Conservation (phyloP, 176 grass and related monocot species). For the Tuctoria greenei region DNA sequence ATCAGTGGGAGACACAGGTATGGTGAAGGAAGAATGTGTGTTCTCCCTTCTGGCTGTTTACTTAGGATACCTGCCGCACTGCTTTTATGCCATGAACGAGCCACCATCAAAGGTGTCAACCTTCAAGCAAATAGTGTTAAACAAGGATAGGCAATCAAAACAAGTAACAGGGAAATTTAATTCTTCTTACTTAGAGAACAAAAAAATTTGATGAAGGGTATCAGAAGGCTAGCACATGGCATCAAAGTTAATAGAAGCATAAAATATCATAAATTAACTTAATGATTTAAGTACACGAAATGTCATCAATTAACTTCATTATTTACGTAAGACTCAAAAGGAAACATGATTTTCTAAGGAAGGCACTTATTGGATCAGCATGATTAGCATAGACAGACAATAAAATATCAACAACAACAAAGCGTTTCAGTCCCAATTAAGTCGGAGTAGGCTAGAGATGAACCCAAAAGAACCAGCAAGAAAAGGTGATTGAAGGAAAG, state of each 20-base stretch:
- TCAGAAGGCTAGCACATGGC: background rate
- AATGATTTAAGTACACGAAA: background rate
- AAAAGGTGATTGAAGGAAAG: background rate
- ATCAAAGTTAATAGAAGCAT: background rate
- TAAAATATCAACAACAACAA: background rate
- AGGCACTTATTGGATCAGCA: background rate
- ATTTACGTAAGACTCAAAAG: constrained; percentile 11
- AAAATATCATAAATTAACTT: background rate
- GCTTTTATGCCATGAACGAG: constrained; percentile 89
- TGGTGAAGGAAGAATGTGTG: constrained; percentile 66
- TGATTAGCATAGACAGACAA: background rate
- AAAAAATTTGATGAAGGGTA: background rate
- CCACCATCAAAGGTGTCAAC: constrained; percentile 88
- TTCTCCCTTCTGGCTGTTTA: constrained; percentile 58
- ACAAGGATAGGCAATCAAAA: constrained; percentile 27
- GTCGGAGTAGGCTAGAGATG: background rate
- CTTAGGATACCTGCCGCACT: constrained; percentile 68
- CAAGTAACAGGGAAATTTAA: background rate
- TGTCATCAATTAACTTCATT: background rate
- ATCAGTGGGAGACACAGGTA: constrained; percentile 85
- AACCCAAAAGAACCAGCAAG: background rate
- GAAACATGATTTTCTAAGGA: background rate
- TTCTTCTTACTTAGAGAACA: background rate
- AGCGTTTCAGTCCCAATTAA: background rate
- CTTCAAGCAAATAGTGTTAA: constrained; percentile 44